phyloP scores from a whole-genome alignment of 2,329 filamentous ascomycete species.

The Xylariaceae sp. region DNA sequence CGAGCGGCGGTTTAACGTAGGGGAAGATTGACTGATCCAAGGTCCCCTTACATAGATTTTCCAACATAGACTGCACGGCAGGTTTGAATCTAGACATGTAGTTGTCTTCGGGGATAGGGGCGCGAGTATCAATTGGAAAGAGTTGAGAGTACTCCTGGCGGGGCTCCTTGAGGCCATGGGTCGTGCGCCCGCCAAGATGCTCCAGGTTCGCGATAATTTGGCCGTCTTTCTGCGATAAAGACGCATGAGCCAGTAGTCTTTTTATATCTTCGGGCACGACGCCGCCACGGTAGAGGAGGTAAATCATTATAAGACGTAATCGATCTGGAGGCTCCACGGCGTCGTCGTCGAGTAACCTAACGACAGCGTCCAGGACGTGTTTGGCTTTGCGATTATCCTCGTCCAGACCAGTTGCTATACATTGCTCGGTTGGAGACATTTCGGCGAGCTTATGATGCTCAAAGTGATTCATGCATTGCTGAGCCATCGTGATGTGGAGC shows the following conservation, averaged over 20 bases:
- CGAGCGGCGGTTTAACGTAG: slow-evolving; percentile 66
- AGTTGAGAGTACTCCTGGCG: slow-evolving; percentile 62
- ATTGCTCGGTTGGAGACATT: slow-evolving; percentile 84
- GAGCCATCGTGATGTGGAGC: slow-evolving; percentile 91
- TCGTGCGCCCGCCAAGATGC: slow-evolving; percentile 71
- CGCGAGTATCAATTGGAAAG: slow-evolving; percentile 64
- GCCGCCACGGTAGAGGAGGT: slow-evolving; percentile 81
- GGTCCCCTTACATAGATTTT: slow-evolving; percentile 63
- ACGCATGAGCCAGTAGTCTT: slow-evolving; percentile 78
- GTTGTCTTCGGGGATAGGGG: slow-evolving; percentile 65
- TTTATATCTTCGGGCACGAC: slow-evolving; percentile 79
- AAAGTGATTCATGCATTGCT: slow-evolving; percentile 95
- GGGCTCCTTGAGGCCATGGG: slow-evolving; percentile 69
- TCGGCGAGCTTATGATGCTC: slow-evolving; percentile 80
- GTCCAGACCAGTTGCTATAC: slow-evolving; percentile 84
- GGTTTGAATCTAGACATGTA: slow-evolving; percentile 85
- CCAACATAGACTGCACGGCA: slow-evolving; percentile 75
- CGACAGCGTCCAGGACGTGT: slow-evolving; percentile 79
- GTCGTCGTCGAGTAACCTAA: slow-evolving; percentile 84
- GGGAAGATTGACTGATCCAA: slow-evolving; percentile 67
- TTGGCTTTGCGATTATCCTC: slow-evolving; percentile 91
- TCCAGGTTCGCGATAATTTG: slow-evolving; percentile 74
- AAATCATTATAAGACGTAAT: slow-evolving; percentile 79
- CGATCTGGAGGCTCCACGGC: slow-evolving; percentile 68
- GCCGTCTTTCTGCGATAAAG: slow-evolving; percentile 69